phyloP scores from a whole-genome alignment of 1,284 basidiomycete species.

The Termitomyces sp. region DNA sequence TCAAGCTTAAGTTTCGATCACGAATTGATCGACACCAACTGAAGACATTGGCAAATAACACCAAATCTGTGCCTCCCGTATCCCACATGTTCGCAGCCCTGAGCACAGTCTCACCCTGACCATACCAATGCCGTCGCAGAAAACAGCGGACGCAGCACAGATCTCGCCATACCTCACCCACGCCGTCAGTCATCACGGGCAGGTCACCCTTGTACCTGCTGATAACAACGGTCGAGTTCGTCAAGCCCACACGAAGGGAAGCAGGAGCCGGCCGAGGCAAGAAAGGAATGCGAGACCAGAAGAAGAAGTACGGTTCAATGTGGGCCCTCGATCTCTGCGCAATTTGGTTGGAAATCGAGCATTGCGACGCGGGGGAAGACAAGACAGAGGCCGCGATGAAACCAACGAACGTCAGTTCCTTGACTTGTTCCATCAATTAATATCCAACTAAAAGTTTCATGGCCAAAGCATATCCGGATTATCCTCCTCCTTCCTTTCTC shows the following conservation, averaged over 20 bases:
- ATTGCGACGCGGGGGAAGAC: conserved; percentile 18
- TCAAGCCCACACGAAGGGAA: conserved; percentile 39
- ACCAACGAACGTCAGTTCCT: conserved; percentile 17
- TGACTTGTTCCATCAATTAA: neutral
- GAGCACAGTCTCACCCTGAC: conserved; percentile 28
- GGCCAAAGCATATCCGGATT: conserved; percentile 41
- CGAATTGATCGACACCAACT: conserved; percentile 6
- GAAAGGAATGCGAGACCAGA: conserved; percentile 28
- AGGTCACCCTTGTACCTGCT: conserved; percentile 39
- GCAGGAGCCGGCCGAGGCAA: conserved; percentile 26
- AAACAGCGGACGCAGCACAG: conserved; percentile 44
- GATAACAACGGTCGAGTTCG: conserved; percentile 52
- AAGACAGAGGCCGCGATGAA: conserved; percentile 23
- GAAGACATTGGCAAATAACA: conserved; percentile 10
- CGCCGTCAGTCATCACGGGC: conserved; percentile 50
- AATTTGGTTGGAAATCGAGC: conserved; percentile 19
- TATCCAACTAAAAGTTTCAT: neutral
- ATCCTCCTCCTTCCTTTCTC: conserved; percentile 55
- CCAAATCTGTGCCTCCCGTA: conserved; percentile 26
- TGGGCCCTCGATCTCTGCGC: conserved; percentile 28
- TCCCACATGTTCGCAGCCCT: conserved; percentile 29
- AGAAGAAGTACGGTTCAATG: conserved; percentile 34
- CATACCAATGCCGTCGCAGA: conserved; percentile 36
- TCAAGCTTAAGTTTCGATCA: too few relatives aligned
- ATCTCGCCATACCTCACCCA: conserved; percentile 57